These are phyloP conservation scores for Camelina neglecta DNA, from an alignment of 345 rosid genomes.

Conservation along the genomic window DNA sequence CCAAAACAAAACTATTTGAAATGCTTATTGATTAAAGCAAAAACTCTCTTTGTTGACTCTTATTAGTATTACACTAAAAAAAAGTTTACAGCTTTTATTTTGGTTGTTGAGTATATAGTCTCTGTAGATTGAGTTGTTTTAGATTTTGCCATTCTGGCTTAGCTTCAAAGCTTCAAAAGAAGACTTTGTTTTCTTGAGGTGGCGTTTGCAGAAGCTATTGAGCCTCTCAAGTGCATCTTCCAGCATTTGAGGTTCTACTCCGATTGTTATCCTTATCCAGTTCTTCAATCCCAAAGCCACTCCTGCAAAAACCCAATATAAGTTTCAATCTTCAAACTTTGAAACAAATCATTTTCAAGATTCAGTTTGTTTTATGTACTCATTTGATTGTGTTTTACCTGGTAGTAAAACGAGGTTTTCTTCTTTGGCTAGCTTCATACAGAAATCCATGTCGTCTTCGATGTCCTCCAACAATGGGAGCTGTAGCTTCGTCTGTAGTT, in stretches of 20 bases:
- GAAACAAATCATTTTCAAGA: not conserved
- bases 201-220: constrained; percentile 53
- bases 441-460: constrained; percentile 65
- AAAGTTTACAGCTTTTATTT: constrained; percentile 13
- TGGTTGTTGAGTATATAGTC: not conserved
- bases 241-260: constrained; percentile 57
- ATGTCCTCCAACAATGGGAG: constrained; percentile 49
- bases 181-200: constrained; percentile 44
- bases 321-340: not conserved
- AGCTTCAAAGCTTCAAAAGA: constrained; percentile 27
- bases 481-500: constrained; percentile 52
- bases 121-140: not conserved
- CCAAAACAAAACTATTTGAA: not conserved
- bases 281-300: constrained; percentile 65
- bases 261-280: constrained; percentile 68
- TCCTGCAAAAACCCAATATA: constrained; percentile 46
- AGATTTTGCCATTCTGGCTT: constrained; percentile 10
- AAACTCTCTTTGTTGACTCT: not conserved
- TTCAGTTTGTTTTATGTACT: not conserved
- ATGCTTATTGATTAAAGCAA: not conserved
- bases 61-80: not conserved
- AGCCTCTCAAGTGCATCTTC: constrained; percentile 66
- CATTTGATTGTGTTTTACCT: constrained; percentile 38
- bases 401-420: constrained; percentile 61
- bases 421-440: constrained; percentile 66